A percentile compares a stretch with the other conserved stretches of the same genome.
phyloP scores from a whole-genome alignment of 495 filamentous ascomycete species.

The Aspergillus wentii region DNA sequence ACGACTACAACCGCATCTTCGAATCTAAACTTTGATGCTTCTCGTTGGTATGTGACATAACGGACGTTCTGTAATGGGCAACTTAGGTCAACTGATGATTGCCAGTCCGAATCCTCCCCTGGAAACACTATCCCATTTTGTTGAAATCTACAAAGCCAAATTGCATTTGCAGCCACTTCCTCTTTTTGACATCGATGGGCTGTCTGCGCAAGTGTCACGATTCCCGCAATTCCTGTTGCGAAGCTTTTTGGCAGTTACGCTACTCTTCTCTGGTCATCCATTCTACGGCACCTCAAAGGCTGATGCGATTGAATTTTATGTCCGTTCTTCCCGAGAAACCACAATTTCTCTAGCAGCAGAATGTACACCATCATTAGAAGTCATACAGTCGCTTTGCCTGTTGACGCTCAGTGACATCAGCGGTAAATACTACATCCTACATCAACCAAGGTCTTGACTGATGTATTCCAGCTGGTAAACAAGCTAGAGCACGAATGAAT shows the following conservation, averaged over 20 bases:
- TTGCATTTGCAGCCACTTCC: conserved; percentile 5
- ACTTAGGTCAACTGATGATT: too few relatives aligned
- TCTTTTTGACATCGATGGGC: conserved; percentile 1
- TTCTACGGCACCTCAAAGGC: not conserved
- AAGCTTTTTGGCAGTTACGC: conserved; percentile 3
- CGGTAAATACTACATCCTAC: not conserved
- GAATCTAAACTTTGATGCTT: not conserved
- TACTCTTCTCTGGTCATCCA: conserved; percentile 1
- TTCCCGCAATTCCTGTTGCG: conserved; percentile 1
- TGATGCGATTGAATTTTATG: conserved; percentile 4
- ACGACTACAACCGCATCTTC: not conserved
- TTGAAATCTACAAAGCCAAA: conserved; percentile 1
- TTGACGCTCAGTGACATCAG: conserved; percentile 1
- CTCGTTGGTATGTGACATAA: not conserved
- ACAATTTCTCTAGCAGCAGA: conserved; percentile 2
- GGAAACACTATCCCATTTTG: not conserved
- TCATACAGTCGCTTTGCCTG: conserved; percentile 6
- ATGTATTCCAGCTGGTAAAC: not conserved
- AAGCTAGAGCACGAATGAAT: conserved; percentile 5
- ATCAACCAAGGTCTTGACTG: not conserved
- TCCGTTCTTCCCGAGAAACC: conserved; percentile 1
- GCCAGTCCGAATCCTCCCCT: not conserved
- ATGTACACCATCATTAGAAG: not conserved
- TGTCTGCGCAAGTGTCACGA: not conserved
- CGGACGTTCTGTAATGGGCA: too few relatives aligned